A percentile compares a stretch with the other conserved stretches of the same genome.
These are phyloP conservation scores for Boletus hoseneyae DNA, from an alignment of 1,284 basidiomycete genomes.

Conservation along the genomic window DNA sequence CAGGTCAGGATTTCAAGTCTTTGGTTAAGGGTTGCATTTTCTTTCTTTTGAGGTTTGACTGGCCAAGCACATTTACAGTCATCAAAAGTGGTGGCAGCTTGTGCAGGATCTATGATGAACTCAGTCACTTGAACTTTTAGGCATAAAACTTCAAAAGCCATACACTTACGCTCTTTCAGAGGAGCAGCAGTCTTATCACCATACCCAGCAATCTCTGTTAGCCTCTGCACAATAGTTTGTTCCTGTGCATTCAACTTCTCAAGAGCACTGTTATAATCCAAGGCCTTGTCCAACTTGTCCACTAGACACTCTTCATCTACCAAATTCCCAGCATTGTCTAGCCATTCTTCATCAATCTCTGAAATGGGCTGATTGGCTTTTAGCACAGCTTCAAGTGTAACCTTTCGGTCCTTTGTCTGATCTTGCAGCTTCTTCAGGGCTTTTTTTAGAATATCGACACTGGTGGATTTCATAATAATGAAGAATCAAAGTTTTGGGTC, in stretches of 20 bases:
- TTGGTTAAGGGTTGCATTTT: too few species aligned
- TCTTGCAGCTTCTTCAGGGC: not conserved
- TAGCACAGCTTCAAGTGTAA: not conserved
- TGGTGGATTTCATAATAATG: conserved; percentile 8
- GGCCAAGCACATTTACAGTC: too few species aligned
- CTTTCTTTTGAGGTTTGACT: too few species aligned
- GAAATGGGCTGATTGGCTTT: not conserved
- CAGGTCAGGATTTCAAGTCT: too few species aligned
- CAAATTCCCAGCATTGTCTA: conserved; percentile 10
- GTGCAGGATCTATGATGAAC: too few species aligned
- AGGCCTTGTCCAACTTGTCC: not conserved
- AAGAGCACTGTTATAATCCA: conserved; percentile 5
- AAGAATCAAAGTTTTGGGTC: not conserved
- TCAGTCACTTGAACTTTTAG: too few species aligned
- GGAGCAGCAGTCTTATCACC: too few species aligned
- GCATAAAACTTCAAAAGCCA: too few species aligned
- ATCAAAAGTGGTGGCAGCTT: too few species aligned
- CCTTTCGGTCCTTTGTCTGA: conserved; percentile 1
- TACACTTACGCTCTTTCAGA: conserved; percentile 7
- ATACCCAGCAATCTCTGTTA: too few species aligned
- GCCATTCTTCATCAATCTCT: conserved; percentile 5
- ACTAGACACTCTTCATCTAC: conserved; percentile 7
- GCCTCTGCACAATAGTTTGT: conserved; percentile 1
- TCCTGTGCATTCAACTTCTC: not conserved
- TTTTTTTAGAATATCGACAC: conserved; percentile 3